These are phyloP conservation scores for Emergomyces orientalis DNA, from an alignment of 2,329 filamentous ascomycete genomes.

Conservation along the genomic window DNA sequence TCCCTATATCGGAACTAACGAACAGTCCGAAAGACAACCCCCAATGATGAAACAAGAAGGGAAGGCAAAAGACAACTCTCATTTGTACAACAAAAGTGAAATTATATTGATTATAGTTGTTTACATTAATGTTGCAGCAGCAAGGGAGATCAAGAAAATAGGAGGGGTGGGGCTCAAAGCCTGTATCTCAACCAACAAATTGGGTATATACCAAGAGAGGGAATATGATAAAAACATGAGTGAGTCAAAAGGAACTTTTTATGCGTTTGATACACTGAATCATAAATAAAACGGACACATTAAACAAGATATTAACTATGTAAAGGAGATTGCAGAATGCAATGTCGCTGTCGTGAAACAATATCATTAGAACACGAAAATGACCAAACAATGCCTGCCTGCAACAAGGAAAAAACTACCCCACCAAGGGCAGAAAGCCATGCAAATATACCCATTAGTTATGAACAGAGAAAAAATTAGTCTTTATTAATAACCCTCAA, in stretches of 20 bases:
- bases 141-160: neutral
- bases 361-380: neutral
- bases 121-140: too few species aligned
- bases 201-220: neutral
- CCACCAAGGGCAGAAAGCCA: conserved; percentile 2
- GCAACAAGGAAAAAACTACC: neutral
- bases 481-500: conserved; percentile 58
- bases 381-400: neutral
- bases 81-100: too few species aligned
- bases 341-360: neutral
- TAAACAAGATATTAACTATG: neutral
- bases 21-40: too few species aligned
- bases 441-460: neutral
- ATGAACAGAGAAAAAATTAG: conserved; percentile 22
- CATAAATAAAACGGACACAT: too few species aligned
- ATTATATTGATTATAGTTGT: too few species aligned
- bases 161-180: too few species aligned
- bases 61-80: too few species aligned
- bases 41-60: too few species aligned
- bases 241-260: neutral
- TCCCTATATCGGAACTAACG: too few species aligned
- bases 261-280: neutral
- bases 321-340: neutral
- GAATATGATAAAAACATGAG: neutral
- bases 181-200: neutral